These are phyloP conservation scores for Aspergillus fumigatiaffinis DNA, from an alignment of 2,329 filamentous ascomycete genomes.

Conservation along the genomic window DNA sequence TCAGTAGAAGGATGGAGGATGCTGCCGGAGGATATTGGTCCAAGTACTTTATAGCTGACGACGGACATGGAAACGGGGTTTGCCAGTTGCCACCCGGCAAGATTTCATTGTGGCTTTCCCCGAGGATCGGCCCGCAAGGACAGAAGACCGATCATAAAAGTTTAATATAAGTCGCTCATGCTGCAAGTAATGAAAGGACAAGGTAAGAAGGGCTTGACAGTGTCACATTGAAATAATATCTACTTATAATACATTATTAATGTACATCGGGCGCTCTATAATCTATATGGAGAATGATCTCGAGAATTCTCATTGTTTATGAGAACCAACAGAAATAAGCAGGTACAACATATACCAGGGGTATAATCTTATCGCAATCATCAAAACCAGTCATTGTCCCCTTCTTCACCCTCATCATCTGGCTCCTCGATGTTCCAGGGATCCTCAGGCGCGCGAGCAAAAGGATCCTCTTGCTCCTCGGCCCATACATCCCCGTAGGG, in stretches of 20 bases:
- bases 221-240: neutral
- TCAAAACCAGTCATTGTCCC: constrained; percentile 26
- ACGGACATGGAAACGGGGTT: neutral
- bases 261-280: neutral
- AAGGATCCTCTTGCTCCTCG: constrained; percentile 13
- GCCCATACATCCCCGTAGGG: constrained; percentile 26
- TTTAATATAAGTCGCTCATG: neutral
- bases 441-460: constrained; percentile 7
- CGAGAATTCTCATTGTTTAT: neutral
- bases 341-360: neutral
- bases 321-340: neutral
- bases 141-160: neutral
- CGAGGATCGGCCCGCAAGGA: neutral
- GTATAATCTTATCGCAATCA: constrained; percentile 1
- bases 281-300: neutral
- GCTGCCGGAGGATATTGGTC: neutral
- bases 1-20: neutral
- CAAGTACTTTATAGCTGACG: neutral
- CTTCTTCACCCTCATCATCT: constrained; percentile 17
- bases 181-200: neutral
- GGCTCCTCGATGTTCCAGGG: constrained; percentile 17
- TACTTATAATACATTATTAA: neutral
- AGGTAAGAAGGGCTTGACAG: neutral
- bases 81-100: neutral
- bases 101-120: neutral